These are phyloP conservation scores for Fennellomyces sp. DNA, from an alignment of 371 early-diverging fungal genomes.

Conservation along the genomic window DNA sequence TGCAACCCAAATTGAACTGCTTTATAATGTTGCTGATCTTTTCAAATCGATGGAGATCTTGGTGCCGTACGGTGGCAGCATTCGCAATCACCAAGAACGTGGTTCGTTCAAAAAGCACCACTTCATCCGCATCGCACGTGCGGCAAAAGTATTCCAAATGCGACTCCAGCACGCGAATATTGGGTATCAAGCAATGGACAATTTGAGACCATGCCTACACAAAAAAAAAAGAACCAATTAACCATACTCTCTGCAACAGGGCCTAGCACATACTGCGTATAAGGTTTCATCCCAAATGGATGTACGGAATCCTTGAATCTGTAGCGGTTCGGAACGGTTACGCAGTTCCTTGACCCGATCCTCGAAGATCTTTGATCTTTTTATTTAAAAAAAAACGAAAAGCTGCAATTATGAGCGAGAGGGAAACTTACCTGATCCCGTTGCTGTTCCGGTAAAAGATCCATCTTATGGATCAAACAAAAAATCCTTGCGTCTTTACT, in stretches of 20 bases:
- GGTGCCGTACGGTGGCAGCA: constrained; percentile 57
- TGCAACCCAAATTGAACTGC: constrained; percentile 87
- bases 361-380: constrained; percentile 14
- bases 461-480: constrained; percentile 97
- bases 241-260: no score
- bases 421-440: constrained; percentile 72
- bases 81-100: constrained; percentile 95
- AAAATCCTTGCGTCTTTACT: constrained; percentile 92
- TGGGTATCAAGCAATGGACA: constrained; percentile 93
- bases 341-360: constrained; percentile 74
- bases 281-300: constrained; percentile 97
- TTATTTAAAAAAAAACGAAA: not conserved
- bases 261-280: constrained; percentile 77
- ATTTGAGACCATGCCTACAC: constrained; percentile 95
- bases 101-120: constrained; percentile 91
- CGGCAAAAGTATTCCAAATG: constrained; percentile 79
- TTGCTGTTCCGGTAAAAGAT: constrained; percentile 82
- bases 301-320: constrained; percentile 80
- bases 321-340: constrained; percentile 72
- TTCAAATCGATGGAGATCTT: constrained; percentile 85
- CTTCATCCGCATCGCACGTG: constrained; percentile 92
- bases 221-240: not conserved
- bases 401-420: no score
- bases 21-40: constrained; percentile 94
- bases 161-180: constrained; percentile 79